Evolutionary conservation across 176 grass and related monocot species (phyloP).

Genomic region (Lolium multiflorum): DNA sequence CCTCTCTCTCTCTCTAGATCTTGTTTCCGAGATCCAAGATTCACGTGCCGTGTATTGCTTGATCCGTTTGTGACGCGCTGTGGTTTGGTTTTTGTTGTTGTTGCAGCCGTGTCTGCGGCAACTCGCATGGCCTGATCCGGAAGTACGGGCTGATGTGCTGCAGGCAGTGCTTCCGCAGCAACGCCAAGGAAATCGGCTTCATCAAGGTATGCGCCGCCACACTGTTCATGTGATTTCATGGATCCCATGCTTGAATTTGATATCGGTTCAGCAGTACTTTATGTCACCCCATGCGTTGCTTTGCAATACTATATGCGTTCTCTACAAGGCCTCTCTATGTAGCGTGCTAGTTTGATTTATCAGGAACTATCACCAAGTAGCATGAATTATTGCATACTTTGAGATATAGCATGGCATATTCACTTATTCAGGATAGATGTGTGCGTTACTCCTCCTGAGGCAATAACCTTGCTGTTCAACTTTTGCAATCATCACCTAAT

Average conservation of each 20-base stretch:
- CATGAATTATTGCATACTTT: neutral
- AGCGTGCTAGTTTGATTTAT: neutral
- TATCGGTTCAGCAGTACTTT: neutral
- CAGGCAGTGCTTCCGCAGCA: slow-evolving; percentile 97
- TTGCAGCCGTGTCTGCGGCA: slow-evolving; percentile 84
- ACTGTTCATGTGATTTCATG: neutral
- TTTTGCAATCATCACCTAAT: neutral
- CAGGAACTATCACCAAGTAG: neutral
- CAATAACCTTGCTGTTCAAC: neutral
- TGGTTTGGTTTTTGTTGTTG: slow-evolving; percentile 2
- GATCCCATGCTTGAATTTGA: neutral
- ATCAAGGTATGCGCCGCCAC: slow-evolving; percentile 68
- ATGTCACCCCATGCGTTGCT: neutral
- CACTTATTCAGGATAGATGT: neutral
- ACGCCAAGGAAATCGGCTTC: slow-evolving; percentile 96
- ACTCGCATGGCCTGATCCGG: slow-evolving; percentile 86
- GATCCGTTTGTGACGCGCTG: neutral
- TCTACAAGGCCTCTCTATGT: neutral
- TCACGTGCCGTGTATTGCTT: neutral
- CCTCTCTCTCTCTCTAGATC: neutral
- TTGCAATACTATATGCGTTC: neutral
- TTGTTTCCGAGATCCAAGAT: neutral
- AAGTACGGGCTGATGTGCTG: slow-evolving; percentile 98
- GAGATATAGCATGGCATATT: neutral
- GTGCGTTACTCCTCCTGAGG: too few species aligned